A percentile compares a stretch with the other conserved stretches of the same genome.
phyloP scores from a whole-genome alignment of 805 yeast genomes.

The Starmerella tilneyi region DNA sequence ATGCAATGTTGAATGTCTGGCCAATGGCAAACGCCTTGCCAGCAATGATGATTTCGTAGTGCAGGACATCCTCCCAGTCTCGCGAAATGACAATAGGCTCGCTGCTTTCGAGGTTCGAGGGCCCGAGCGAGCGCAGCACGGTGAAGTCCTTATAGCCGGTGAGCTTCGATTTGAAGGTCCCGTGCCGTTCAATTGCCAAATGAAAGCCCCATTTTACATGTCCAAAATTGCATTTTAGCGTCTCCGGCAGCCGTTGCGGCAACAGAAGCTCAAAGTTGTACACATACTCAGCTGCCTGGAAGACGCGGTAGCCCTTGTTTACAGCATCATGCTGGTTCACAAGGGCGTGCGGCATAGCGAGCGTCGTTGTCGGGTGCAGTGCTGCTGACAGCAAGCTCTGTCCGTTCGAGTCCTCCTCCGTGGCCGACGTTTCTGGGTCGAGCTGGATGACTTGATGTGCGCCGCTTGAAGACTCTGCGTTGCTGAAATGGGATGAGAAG shows the following conservation, averaged over 20 bases:
- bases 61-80: slow-evolving; percentile 88
- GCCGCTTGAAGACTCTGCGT: slow-evolving; percentile 37
- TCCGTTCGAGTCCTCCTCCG: not conserved
- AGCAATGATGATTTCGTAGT: slow-evolving; percentile 82
- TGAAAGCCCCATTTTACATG: slow-evolving; percentile 59
- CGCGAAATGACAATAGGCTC: slow-evolving; percentile 87
- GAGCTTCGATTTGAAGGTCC: slow-evolving; percentile 75
- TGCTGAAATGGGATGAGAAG: slow-evolving; percentile 37
- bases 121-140: slow-evolving; percentile 66
- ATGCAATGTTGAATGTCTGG: slow-evolving; percentile 71
- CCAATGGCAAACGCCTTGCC: slow-evolving; percentile 81
- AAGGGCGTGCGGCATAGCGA: slow-evolving; percentile 15
- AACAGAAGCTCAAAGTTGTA: slow-evolving; percentile 87
- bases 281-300: slow-evolving; percentile 81
- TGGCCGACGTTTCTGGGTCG: slow-evolving; percentile 16
- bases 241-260: slow-evolving; percentile 72
- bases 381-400: slow-evolving; percentile 5
- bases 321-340: slow-evolving; percentile 24
- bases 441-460: slow-evolving; percentile 34
- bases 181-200: slow-evolving; percentile 61
- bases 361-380: slow-evolving; percentile 8
- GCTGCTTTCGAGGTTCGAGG: slow-evolving; percentile 69
- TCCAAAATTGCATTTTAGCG: slow-evolving; percentile 72
- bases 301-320: slow-evolving; percentile 38
- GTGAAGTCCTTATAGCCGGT: slow-evolving; percentile 52